Percentiles rank a stretch among this genome's conserved stretches.
Evolutionary conservation across 208 protist species (phyloP).

Genomic region (Wallacemonas sp.): DNA sequence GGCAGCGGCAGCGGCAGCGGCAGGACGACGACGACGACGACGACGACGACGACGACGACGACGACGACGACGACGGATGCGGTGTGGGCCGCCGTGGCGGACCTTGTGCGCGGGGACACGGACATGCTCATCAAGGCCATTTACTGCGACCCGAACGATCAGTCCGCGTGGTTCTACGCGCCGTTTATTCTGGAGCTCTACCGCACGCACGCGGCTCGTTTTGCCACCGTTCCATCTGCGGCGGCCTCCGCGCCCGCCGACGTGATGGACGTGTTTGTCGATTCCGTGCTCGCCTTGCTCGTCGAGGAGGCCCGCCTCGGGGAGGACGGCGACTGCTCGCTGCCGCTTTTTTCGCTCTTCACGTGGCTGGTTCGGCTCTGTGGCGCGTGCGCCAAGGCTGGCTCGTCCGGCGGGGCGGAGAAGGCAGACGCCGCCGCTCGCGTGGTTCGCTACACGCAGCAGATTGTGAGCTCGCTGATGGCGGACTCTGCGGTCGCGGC

Average conservation of each 20-base stretch:
- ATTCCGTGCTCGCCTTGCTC: conserved; percentile 48
- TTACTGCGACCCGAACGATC: conserved; percentile 89
- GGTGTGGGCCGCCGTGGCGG: conserved; percentile 18
- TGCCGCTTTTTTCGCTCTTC: conserved; percentile 62
- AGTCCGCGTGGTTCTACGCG: conserved; percentile 88
- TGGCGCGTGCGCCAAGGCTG: background rate
- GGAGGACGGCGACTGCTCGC: conserved; percentile 44
- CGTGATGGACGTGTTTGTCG: conserved; percentile 37
- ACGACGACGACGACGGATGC: background rate
- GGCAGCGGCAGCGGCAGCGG: too few relatives aligned
- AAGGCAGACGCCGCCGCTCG: background rate
- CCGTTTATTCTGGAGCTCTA: conserved; percentile 49
- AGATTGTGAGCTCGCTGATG: background rate
- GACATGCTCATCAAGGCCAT: conserved; percentile 66
- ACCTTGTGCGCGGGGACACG: conserved; percentile 56
- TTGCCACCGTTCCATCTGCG: background rate
- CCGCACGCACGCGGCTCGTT: conserved; percentile 1
- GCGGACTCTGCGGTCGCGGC: background rate
- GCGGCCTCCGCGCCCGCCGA: conserved; percentile 17
- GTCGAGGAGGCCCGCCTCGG: conserved; percentile 46
- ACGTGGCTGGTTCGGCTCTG: conserved; percentile 28
- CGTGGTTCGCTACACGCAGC: background rate
- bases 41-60: too few relatives aligned
- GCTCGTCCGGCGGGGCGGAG: background rate
- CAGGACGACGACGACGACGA: too few relatives aligned